Percentiles rank a stretch among this genome's conserved stretches.
Conservation (phyloP, 768 basidiomycete species). For the Tricholoma saponaceum region DNA sequence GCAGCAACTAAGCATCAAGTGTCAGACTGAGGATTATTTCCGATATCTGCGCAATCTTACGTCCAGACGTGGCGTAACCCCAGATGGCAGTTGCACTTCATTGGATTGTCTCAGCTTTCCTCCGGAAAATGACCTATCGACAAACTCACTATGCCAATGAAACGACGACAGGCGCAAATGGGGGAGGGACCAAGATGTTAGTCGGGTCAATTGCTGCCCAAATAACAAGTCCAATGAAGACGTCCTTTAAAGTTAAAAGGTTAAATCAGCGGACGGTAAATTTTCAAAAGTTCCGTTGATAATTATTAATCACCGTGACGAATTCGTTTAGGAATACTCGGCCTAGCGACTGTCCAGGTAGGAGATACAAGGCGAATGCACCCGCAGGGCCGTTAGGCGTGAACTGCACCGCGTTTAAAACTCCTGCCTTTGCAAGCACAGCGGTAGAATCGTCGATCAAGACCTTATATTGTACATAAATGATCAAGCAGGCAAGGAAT, state of each 20-base stretch:
- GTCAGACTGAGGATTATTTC: neutral
- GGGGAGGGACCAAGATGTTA: constrained; percentile 54
- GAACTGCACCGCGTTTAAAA: constrained; percentile 24
- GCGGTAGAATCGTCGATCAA: constrained; percentile 36
- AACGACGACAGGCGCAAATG: constrained; percentile 47
- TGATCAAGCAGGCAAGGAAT: constrained; percentile 54
- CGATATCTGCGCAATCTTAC: constrained; percentile 25
- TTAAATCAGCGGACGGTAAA: constrained; percentile 3
- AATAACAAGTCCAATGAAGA: constrained; percentile 30
- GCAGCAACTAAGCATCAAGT: constrained; percentile 40
- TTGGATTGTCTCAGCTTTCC: neutral
- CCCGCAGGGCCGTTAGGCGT: constrained; percentile 44
- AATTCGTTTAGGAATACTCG: constrained; percentile 54
- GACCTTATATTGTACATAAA: constrained; percentile 62
- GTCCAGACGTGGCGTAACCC: constrained; percentile 50
- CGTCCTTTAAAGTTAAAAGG: constrained; percentile 33
- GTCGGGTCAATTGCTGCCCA: constrained; percentile 56
- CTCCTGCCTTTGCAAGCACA: constrained; percentile 18
- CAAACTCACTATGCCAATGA: constrained; percentile 55
- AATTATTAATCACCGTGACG: constrained; percentile 46
- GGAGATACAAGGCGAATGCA: constrained; percentile 48
- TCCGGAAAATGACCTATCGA: neutral
- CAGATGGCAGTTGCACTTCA: constrained; percentile 54
- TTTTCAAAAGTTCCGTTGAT: constrained; percentile 7
- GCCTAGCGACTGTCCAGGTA: constrained; percentile 40